These are phyloP conservation scores for Aspergillus carbonarius DNA, from an alignment of 2,329 filamentous ascomycete genomes.

Conservation along the genomic window DNA sequence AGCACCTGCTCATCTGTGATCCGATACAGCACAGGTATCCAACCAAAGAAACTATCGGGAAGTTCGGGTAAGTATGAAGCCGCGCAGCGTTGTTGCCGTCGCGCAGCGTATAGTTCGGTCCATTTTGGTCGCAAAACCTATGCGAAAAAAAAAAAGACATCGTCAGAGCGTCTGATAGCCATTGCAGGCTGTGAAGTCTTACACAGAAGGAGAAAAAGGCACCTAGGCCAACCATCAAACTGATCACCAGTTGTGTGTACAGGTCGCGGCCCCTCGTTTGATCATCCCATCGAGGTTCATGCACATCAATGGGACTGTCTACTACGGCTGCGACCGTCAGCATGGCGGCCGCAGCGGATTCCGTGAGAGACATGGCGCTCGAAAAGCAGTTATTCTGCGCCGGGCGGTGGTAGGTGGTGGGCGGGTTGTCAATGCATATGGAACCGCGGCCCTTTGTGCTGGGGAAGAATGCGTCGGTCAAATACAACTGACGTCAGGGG, in stretches of 20 bases:
- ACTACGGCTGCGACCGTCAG: constrained; percentile 23
- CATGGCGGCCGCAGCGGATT: constrained; percentile 25
- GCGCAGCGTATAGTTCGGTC: constrained; percentile 84
- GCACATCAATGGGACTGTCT: constrained; percentile 20
- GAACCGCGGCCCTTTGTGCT: constrained; percentile 2
- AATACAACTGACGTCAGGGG: constrained; percentile 30
- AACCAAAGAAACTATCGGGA: constrained; percentile 83
- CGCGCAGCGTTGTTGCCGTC: constrained; percentile 72
- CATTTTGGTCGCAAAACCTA: constrained; percentile 86
- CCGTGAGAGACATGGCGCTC: constrained; percentile 32
- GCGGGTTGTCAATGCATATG: constrained; percentile 18
- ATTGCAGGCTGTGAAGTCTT: constrained; percentile 18
- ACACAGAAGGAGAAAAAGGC: constrained; percentile 50
- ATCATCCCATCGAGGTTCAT: constrained; percentile 28
- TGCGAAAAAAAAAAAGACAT: not conserved
- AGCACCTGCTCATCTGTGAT: constrained; percentile 89
- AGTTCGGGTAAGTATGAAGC: constrained; percentile 70
- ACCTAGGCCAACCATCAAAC: constrained; percentile 41
- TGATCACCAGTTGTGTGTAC: constrained; percentile 47
- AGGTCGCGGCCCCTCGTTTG: constrained; percentile 39
- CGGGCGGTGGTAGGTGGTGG: not conserved
- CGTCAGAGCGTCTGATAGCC: constrained; percentile 12
- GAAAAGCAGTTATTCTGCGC: not conserved
- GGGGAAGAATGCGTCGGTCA: constrained; percentile 8
- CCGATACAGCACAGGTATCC: constrained; percentile 81